Evolutionary conservation across 2,329 filamentous ascomycete genomes (phyloP).

Genomic region (Fusarium albidum): DNA sequence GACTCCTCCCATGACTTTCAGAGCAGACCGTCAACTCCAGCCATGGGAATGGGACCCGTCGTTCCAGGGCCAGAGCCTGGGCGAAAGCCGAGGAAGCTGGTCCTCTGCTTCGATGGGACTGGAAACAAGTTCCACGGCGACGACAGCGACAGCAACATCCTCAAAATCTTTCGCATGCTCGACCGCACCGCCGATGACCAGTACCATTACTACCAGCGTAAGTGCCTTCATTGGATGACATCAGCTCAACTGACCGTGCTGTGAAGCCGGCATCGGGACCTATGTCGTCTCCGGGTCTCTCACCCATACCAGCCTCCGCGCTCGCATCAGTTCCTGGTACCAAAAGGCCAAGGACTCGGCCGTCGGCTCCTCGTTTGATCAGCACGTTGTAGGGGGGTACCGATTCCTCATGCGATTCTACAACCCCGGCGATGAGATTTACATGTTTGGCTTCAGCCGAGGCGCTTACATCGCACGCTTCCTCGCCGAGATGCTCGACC

Average conservation of each 20-base stretch:
- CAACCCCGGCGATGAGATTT: conserved; percentile 69
- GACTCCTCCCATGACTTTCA: conserved; percentile 30
- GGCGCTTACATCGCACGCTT: conserved; percentile 79
- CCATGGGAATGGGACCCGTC: conserved; percentile 33
- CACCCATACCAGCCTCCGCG: conserved; percentile 63
- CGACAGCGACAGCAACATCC: conserved; percentile 70
- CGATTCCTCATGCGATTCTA: conserved; percentile 81
- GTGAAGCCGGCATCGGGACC: conserved; percentile 73
- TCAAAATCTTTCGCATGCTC: conserved; percentile 76
- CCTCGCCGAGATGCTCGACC: conserved; percentile 84
- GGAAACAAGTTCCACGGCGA: conserved; percentile 71
- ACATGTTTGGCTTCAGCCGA: conserved; percentile 78
- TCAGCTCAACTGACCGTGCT: conserved; percentile 7
- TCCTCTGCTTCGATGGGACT: conserved; percentile 70
- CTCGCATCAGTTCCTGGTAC: conserved; percentile 72
- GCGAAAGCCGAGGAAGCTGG: conserved; percentile 54
- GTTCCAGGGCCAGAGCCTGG: conserved; percentile 15
- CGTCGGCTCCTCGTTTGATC: conserved; percentile 80
- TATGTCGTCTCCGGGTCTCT: conserved; percentile 71
- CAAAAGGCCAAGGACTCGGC: conserved; percentile 80
- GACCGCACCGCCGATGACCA: conserved; percentile 70
- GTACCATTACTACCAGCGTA: conserved; percentile 71
- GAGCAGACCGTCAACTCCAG: conserved; percentile 34
- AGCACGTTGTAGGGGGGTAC: conserved; percentile 86
- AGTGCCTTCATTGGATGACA: conserved; percentile 29